A percentile compares a stretch with the other conserved stretches of the same genome.
Evolutionary conservation across 208 protist species (phyloP).

Genomic region (Leishmania braziliensis): DNA sequence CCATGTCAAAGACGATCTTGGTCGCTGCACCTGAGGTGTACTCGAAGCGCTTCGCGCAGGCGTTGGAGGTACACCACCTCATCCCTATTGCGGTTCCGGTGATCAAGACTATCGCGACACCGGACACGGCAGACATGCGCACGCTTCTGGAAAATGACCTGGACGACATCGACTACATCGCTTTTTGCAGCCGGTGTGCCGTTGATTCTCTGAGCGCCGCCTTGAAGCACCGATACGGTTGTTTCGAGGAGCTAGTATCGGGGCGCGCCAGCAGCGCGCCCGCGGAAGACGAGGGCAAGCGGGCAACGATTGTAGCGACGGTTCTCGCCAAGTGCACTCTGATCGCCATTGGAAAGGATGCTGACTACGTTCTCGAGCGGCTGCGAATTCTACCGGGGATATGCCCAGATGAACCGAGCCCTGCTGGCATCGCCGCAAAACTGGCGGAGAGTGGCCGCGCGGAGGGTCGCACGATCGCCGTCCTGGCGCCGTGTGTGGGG

Average conservation of each 20-base stretch:
- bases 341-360: constrained; percentile 23
- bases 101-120: constrained; percentile 17
- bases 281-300: neutral
- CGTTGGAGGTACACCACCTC: constrained; percentile 20
- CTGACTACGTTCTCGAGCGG: constrained; percentile 19
- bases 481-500: constrained; percentile 22
- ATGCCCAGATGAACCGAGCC: constrained; percentile 24
- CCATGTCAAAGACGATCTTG: constrained; percentile 1
- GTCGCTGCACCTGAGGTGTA: constrained; percentile 23
- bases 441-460: constrained; percentile 1
- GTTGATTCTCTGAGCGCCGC: constrained; percentile 13
- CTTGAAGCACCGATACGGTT: constrained; percentile 6
- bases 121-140: constrained; percentile 16
- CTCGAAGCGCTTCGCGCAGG: constrained; percentile 18
- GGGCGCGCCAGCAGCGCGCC: neutral
- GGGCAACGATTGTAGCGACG: neutral
- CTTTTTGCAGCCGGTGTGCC: constrained; percentile 27
- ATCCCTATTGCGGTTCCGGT: constrained; percentile 10
- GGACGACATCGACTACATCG: constrained; percentile 20
- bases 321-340: constrained; percentile 7
- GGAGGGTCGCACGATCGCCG: constrained; percentile 18
- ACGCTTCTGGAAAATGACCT: constrained; percentile 11
- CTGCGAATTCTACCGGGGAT: constrained; percentile 5
- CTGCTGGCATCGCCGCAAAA: constrained; percentile 15
- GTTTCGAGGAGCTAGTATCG: neutral